A percentile compares a stretch with the other conserved stretches of the same genome.
Evolutionary conservation across 495 filamentous ascomycete species (phyloP).

Genomic region (Penicillium psychrofluorescens): DNA sequence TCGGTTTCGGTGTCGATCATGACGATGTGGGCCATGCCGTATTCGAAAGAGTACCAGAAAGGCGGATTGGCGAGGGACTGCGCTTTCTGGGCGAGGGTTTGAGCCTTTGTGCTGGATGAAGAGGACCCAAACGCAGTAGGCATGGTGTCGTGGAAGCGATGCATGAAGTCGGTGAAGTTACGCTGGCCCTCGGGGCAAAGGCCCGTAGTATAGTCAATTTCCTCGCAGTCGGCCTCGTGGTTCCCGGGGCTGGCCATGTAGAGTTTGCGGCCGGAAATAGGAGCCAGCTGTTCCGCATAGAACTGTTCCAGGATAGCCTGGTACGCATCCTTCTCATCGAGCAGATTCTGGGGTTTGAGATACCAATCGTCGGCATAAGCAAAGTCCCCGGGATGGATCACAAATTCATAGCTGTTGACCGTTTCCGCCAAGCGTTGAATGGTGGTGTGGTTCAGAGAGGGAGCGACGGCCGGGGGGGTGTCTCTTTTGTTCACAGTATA

Average conservation of each 20-base stretch:
- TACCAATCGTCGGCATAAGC: conserved; percentile 50
- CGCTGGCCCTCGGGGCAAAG: conserved; percentile 50
- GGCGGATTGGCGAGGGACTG: conserved; percentile 45
- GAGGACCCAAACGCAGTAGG: conserved; percentile 38
- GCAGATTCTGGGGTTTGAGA: conserved; percentile 27
- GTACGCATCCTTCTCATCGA: conserved; percentile 37
- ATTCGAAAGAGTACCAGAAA: conserved; percentile 61
- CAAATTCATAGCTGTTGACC: conserved; percentile 50
- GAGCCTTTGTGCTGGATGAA: conserved; percentile 39
- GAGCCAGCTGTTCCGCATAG: conserved; percentile 39
- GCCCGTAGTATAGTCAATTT: conserved; percentile 31
- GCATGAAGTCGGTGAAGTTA: conserved; percentile 55
- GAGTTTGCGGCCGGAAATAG: conserved; percentile 33
- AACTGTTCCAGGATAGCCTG: conserved; percentile 49
- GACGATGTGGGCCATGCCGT: conserved; percentile 50
- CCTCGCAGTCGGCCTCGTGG: conserved; percentile 47
- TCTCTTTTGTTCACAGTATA: conserved; percentile 51
- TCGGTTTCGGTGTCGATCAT: conserved; percentile 55
- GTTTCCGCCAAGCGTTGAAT: conserved; percentile 48
- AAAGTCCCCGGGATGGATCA: conserved; percentile 52
- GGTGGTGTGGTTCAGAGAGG: conserved; percentile 55
- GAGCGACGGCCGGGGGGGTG: conserved; percentile 42
- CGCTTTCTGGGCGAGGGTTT: conserved; percentile 40
- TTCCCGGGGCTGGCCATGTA: conserved; percentile 53
- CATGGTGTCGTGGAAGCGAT: conserved; percentile 47